These are phyloP conservation scores for Claviceps capensis DNA, from an alignment of 2,329 filamentous ascomycete species.

Conservation along the genomic window DNA sequence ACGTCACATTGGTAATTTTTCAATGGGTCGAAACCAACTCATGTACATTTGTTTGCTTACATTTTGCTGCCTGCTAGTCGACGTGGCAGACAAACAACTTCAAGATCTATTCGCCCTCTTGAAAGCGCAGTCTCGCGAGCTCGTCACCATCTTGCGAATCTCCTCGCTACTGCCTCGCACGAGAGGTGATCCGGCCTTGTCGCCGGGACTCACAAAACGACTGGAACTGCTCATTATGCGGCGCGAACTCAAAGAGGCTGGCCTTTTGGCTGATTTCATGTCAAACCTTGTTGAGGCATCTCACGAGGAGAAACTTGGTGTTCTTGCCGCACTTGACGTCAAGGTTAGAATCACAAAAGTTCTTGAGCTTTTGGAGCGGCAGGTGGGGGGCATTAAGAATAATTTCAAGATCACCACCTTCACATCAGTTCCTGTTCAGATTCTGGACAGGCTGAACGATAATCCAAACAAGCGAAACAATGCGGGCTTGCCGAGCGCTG, in stretches of 20 bases:
- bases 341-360: conserved; percentile 69
- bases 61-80: conserved; percentile 10
- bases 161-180: conserved; percentile 69
- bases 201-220: conserved; percentile 72
- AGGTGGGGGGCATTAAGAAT: conserved; percentile 72
- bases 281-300: conserved; percentile 77
- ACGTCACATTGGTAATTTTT: neutral
- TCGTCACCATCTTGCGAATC: conserved; percentile 71
- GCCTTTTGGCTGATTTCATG: conserved; percentile 89
- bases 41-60: neutral
- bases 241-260: conserved; percentile 71
- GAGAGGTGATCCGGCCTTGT: conserved; percentile 50
- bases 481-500: conserved; percentile 24
- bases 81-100: conserved; percentile 41
- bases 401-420: conserved; percentile 76
- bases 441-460: conserved; percentile 39
- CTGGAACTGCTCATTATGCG: conserved; percentile 78
- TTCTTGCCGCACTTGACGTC: conserved; percentile 69
- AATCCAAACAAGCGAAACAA: conserved; percentile 21
- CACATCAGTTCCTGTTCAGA: conserved; percentile 50
- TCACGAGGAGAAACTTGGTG: conserved; percentile 80
- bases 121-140: conserved; percentile 73
- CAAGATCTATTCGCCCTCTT: conserved; percentile 64
- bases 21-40: neutral
- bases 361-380: conserved; percentile 68